phyloP scores from a whole-genome alignment of 2,329 filamentous ascomycete species.

The Venturia pyrina region DNA sequence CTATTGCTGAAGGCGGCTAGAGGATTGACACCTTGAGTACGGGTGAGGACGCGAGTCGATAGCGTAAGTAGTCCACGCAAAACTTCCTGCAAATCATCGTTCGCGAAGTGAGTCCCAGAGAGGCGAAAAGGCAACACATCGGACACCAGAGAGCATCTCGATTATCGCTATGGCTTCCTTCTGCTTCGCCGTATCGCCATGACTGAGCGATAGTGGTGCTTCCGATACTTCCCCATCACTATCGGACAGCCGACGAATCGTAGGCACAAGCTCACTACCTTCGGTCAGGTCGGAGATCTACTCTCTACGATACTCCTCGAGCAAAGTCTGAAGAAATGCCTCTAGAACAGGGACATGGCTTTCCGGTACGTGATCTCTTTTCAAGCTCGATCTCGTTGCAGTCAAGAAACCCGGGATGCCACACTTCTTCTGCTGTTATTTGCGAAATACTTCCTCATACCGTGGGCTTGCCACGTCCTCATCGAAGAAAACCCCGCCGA shows the following conservation, averaged over 20 bases:
- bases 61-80: conserved; percentile 21
- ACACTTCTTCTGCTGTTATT: background rate
- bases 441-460: background rate
- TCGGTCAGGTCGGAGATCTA: conserved; percentile 19
- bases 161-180: background rate
- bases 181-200: background rate
- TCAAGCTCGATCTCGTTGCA: conserved; percentile 10
- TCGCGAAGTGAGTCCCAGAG: conserved; percentile 4
- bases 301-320: conserved; percentile 17
- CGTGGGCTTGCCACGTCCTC: background rate
- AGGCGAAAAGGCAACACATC: background rate
- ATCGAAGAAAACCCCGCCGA: background rate
- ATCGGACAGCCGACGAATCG: conserved; percentile 9
- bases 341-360: conserved; percentile 8
- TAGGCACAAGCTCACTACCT: conserved; percentile 11
- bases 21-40: conserved; percentile 41
- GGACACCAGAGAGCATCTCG: background rate
- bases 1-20: conserved; percentile 43
- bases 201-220: background rate
- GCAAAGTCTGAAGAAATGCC: conserved; percentile 13
- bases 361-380: background rate
- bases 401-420: conserved; percentile 13
- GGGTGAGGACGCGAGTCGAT: conserved; percentile 34
- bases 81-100: conserved; percentile 10
- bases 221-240: background rate